Evolutionary conservation across 2,329 filamentous ascomycete species (phyloP).

Genomic region (Rhynchosporium secalis): DNA sequence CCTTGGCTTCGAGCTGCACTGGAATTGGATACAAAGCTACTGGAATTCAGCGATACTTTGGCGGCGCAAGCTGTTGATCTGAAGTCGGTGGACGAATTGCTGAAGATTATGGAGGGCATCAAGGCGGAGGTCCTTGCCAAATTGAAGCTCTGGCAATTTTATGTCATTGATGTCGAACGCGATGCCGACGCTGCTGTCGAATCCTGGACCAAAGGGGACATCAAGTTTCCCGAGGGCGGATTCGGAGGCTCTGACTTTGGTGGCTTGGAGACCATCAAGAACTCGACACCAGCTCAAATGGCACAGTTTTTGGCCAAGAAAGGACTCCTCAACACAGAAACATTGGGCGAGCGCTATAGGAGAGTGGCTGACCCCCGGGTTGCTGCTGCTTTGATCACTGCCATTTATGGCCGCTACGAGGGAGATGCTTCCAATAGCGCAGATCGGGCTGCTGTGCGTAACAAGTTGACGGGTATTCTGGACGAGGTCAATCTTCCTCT

Average conservation of each 20-base stretch:
- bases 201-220: conserved; percentile 66
- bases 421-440: conserved; percentile 48
- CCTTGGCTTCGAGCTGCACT: conserved; percentile 74
- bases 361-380: conserved; percentile 69
- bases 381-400: conserved; percentile 67
- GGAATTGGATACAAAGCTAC: conserved; percentile 75
- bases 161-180: conserved; percentile 75
- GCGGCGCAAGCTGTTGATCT: conserved; percentile 69
- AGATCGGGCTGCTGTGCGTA: conserved; percentile 52
- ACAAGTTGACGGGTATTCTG: conserved; percentile 63
- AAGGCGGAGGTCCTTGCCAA: conserved; percentile 77
- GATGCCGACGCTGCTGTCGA: conserved; percentile 68
- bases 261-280: conserved; percentile 53
- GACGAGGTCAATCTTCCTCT: conserved; percentile 84
- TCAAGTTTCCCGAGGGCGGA: conserved; percentile 53
- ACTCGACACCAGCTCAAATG: conserved; percentile 57
- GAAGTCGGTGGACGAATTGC: conserved; percentile 68
- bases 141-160: conserved; percentile 90
- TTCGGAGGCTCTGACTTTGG: conserved; percentile 50
- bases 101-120: conserved; percentile 79
- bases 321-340: conserved; percentile 69
- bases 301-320: conserved; percentile 59
- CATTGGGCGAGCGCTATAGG: conserved; percentile 77
- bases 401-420: conserved; percentile 69
- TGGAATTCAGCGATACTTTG: conserved; percentile 63